Conservation (phyloP, 2,329 filamentous ascomycete species). For the Amesomyces nigricolor region DNA sequence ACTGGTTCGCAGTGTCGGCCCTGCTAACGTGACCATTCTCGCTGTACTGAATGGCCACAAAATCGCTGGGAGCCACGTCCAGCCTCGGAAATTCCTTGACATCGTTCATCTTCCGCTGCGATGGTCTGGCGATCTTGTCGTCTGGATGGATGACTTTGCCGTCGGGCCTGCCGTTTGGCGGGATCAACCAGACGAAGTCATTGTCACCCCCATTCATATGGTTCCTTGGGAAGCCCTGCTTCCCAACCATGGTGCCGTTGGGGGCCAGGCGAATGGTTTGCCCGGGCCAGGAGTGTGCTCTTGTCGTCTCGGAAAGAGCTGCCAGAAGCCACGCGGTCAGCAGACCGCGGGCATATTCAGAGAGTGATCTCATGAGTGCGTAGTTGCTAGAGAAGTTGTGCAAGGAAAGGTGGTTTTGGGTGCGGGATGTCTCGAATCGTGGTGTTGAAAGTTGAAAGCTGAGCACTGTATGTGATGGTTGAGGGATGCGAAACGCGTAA, state of each 20-base stretch:
- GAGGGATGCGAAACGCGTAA: not conserved
- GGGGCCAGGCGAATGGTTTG: constrained; percentile 62
- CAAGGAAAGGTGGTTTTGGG: not conserved
- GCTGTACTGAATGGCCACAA: constrained; percentile 60
- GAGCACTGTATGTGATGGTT: not conserved
- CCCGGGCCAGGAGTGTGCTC: constrained; percentile 80
- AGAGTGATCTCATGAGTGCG: not conserved
- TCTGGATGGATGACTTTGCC: constrained; percentile 41
- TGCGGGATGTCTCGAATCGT: not conserved
- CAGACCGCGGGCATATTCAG: constrained; percentile 4
- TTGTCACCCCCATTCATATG: constrained; percentile 57
- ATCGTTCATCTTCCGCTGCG: constrained; percentile 53
- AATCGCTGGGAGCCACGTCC: constrained; percentile 52
- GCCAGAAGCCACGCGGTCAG: constrained; percentile 27
- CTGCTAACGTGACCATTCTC: constrained; percentile 73
- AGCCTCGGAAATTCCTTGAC: constrained; percentile 58
- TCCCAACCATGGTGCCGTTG: constrained; percentile 67
- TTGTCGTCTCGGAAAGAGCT: constrained; percentile 30
- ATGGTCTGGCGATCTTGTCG: constrained; percentile 58
- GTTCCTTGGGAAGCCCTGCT: constrained; percentile 68
- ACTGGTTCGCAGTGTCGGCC: constrained; percentile 42
- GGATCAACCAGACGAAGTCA: constrained; percentile 10
- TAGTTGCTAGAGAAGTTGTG: not conserved
- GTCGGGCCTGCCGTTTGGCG: constrained; percentile 44
- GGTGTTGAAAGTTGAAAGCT: not conserved